These are phyloP conservation scores for Gossypium aridum DNA, from an alignment of 441 rosid genomes.

Conservation along the genomic window DNA sequence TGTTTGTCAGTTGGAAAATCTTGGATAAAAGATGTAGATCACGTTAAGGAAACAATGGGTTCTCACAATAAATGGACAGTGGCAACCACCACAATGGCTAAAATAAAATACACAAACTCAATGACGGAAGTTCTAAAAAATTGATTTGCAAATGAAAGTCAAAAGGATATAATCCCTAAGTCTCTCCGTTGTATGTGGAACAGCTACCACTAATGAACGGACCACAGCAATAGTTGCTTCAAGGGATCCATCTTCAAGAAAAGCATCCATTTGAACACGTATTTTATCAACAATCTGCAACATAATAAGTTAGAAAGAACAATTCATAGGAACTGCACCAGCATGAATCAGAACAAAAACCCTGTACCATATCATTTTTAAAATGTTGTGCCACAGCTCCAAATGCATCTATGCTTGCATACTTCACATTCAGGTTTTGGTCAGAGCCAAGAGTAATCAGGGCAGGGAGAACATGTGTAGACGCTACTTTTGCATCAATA, in stretches of 20 bases:
- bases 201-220: slow-evolving; percentile 78
- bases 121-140: background rate
- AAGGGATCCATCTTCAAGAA: slow-evolving; percentile 97
- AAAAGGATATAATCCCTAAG: slow-evolving; percentile 90
- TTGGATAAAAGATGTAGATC: slow-evolving; percentile 72
- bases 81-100: background rate
- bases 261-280: slow-evolving; percentile 98
- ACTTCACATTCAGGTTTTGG: slow-evolving; percentile 85
- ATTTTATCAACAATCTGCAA: slow-evolving; percentile 95
- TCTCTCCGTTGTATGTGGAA: slow-evolving; percentile 88
- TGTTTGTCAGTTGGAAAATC: slow-evolving; percentile 73
- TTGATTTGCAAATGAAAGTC: slow-evolving; percentile 2
- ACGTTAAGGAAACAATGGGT: slow-evolving; percentile 35
- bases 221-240: slow-evolving; percentile 91
- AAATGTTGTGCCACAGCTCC: slow-evolving; percentile 97
- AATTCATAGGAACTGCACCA: slow-evolving; percentile 3
- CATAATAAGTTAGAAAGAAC: slow-evolving; percentile 15
- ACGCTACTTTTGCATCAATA: slow-evolving; percentile 73
- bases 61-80: slow-evolving; percentile 6
- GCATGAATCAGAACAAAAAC: slow-evolving; percentile 7
- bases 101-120: background rate
- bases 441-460: slow-evolving; percentile 95
- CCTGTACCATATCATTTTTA: slow-evolving; percentile 73
- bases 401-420: slow-evolving; percentile 95
- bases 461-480: slow-evolving; percentile 86